Evolutionary conservation across 257 asterid genomes (phyloP).

Genomic region (Haberlea rhodopensis): DNA sequence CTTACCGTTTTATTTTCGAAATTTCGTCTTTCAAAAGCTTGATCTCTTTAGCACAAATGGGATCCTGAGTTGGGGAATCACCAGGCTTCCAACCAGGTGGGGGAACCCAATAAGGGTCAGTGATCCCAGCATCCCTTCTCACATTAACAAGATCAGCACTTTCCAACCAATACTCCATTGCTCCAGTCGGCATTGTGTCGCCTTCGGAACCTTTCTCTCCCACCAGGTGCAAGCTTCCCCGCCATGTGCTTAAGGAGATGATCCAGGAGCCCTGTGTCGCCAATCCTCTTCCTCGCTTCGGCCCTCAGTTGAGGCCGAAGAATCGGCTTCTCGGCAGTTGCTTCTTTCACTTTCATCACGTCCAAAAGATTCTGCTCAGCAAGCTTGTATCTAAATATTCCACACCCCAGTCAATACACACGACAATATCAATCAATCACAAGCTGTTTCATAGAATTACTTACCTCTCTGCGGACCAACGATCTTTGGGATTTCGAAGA

Average conservation of each 20-base stretch:
- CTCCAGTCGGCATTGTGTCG: conserved; percentile 94
- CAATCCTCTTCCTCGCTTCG: conserved; percentile 89
- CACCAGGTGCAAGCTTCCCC: conserved; percentile 85
- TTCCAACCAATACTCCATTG: conserved; percentile 98
- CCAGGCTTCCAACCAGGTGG: conserved; percentile 97
- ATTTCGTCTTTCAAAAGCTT: conserved; percentile 61
- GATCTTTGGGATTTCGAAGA: conserved; percentile 69
- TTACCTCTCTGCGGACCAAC: conserved; percentile 95
- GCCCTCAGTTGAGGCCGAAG: conserved; percentile 80
- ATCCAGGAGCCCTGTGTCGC: conserved; percentile 88
- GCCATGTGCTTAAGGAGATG: conserved; percentile 97
- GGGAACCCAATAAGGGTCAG: conserved; percentile 92
- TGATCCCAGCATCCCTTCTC: conserved; percentile 77
- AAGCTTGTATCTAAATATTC: conserved; percentile 61
- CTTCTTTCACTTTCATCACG: conserved; percentile 80
- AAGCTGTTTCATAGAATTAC: background rate
- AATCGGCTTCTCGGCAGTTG: conserved; percentile 63
- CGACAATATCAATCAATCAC: background rate
- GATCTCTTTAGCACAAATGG: conserved; percentile 68
- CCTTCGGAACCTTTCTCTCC: conserved; percentile 63
- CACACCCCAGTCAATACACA: background rate
- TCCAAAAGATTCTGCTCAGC: conserved; percentile 71
- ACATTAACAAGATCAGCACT: conserved; percentile 70
- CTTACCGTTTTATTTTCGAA: conserved; percentile 55
- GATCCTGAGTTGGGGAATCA: conserved; percentile 89